A percentile compares a stretch with the other conserved stretches of the same genome.
phyloP scores from a whole-genome alignment of 2,329 filamentous ascomycete genomes.

The Ophiostoma pallidulum region DNA sequence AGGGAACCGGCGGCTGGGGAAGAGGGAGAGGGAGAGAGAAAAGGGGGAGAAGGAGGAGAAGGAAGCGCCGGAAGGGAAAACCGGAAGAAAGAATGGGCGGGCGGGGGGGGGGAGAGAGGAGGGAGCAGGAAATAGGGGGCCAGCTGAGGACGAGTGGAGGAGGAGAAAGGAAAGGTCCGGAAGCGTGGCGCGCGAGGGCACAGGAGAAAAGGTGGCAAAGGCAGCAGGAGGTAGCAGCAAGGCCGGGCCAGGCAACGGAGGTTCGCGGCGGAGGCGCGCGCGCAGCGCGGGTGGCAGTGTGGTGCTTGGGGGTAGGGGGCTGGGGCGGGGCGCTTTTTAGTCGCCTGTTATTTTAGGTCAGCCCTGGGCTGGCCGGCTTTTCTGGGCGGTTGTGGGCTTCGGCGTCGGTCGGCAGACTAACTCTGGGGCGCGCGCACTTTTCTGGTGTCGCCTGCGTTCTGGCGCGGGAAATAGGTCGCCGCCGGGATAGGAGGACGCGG shows the following conservation, averaged over 20 bases:
- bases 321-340: conserved; percentile 1
- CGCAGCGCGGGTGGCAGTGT: conserved; percentile 7
- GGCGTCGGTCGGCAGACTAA: conserved; percentile 9
- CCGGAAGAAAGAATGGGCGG: neutral
- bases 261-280: conserved; percentile 9
- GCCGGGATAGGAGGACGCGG: too few relatives aligned
- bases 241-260: conserved; percentile 13
- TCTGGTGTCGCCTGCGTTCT: neutral
- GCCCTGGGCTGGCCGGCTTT: neutral
- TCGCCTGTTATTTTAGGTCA: neutral
- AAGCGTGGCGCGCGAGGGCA: conserved; percentile 10
- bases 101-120: neutral
- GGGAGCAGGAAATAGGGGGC: conserved; percentile 1
- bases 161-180: conserved; percentile 14
- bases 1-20: neutral
- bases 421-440: neutral
- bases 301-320: neutral
- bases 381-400: neutral
- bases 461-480: too few relatives aligned
- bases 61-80: neutral
- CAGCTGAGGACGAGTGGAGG: conserved; percentile 10
- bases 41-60: neutral
- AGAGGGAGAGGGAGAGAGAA: neutral
- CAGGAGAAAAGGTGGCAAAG: conserved; percentile 1
- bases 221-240: conserved; percentile 6